phyloP scores from a whole-genome alignment of 805 yeast species.

The Candida krabiensis region DNA sequence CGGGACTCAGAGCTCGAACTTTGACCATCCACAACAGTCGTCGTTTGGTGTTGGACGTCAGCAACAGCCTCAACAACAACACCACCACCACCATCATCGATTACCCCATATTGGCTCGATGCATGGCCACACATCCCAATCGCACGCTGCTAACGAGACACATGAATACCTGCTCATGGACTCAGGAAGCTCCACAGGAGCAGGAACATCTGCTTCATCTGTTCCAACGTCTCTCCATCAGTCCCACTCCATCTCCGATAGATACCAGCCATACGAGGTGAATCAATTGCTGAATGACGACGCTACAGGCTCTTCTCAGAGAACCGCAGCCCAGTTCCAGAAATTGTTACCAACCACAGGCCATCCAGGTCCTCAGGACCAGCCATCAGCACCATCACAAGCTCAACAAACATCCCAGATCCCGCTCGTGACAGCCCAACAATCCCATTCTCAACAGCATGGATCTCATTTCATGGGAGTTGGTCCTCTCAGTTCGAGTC shows the following conservation, averaged over 20 bases:
- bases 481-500: neutral
- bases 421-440: neutral
- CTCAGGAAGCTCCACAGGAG: slow-evolving; percentile 5
- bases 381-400: slow-evolving; percentile 2
- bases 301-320: slow-evolving; percentile 8
- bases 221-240: slow-evolving; percentile 3
- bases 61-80: slow-evolving; percentile 9
- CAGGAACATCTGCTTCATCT: slow-evolving; percentile 3
- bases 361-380: neutral
- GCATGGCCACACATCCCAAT: slow-evolving; percentile 1
- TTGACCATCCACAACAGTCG: slow-evolving; percentile 14
- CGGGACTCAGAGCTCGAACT: slow-evolving; percentile 5
- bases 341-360: slow-evolving; percentile 1
- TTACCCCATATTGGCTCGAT: slow-evolving; percentile 4
- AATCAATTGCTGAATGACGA: slow-evolving; percentile 13
- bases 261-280: slow-evolving; percentile 19
- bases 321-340: slow-evolving; percentile 5
- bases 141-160: slow-evolving; percentile 1
- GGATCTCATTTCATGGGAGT: neutral
- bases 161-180: slow-evolving; percentile 19
- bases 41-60: slow-evolving; percentile 12
- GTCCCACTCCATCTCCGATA: slow-evolving; percentile 9
- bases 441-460: neutral
- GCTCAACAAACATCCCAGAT: neutral
- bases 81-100: slow-evolving; percentile 6